These are phyloP conservation scores for Phaseolus coccineus DNA, from an alignment of 331 rosid genomes.

Conservation along the genomic window DNA sequence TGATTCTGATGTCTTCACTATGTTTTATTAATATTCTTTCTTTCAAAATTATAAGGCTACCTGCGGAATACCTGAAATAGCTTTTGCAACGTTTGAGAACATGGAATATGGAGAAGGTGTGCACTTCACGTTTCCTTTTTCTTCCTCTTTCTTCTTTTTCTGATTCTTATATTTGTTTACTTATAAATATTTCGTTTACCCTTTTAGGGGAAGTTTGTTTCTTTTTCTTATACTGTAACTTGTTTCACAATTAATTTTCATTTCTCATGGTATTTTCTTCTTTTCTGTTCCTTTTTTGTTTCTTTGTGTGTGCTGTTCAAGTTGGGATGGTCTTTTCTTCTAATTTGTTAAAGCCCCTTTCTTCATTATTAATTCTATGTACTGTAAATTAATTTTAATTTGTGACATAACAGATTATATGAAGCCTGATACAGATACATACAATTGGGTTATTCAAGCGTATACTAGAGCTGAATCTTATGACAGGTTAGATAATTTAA, in stretches of 20 bases:
- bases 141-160: slow-evolving; percentile 28
- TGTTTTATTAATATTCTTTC: slow-evolving; percentile 37
- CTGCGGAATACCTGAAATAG: slow-evolving; percentile 96
- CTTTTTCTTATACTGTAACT: slow-evolving; percentile 38
- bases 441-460: slow-evolving; percentile 99
- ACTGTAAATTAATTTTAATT: slow-evolving; percentile 41
- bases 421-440: slow-evolving; percentile 96
- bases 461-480: slow-evolving; percentile 98
- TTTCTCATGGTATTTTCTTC: slow-evolving; percentile 22
- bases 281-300: neutral
- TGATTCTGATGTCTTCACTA: slow-evolving; percentile 33
- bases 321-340: slow-evolving; percentile 1
- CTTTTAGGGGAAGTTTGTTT: slow-evolving; percentile 29
- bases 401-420: slow-evolving; percentile 63
- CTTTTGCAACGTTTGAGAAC: slow-evolving; percentile 94
- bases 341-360: slow-evolving; percentile 21
- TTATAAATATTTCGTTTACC: slow-evolving; percentile 36
- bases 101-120: slow-evolving; percentile 98
- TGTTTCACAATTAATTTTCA: slow-evolving; percentile 32
- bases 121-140: slow-evolving; percentile 35
- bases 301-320: neutral
- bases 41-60: slow-evolving; percentile 73
- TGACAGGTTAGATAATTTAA: slow-evolving; percentile 72
- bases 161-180: slow-evolving; percentile 36
- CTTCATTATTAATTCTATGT: slow-evolving; percentile 35